A percentile compares a stretch with the other conserved stretches of the same genome.
Evolutionary conservation across 768 basidiomycete species (phyloP).

Genomic region (Amyloporia xantha): DNA sequence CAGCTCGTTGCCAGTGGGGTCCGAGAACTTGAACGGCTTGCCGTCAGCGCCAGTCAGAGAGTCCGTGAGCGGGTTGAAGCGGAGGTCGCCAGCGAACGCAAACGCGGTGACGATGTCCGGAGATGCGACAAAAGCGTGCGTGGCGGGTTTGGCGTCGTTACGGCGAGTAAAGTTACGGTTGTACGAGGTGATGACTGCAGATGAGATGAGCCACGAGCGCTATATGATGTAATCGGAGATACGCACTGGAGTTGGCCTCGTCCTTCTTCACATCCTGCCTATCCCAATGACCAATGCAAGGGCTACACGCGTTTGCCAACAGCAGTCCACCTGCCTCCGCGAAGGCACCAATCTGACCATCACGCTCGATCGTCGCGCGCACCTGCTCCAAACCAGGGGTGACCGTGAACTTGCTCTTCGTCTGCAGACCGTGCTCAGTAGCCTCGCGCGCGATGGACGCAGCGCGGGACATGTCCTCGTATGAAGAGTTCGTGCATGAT

Average conservation of each 20-base stretch:
- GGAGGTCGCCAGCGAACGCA: too few relatives aligned
- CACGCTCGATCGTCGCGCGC: conserved; percentile 94
- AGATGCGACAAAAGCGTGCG: conserved; percentile 93
- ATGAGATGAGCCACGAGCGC: too few relatives aligned
- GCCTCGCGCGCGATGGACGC: conserved; percentile 92
- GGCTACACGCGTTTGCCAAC: conserved; percentile 97
- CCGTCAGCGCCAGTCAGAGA: too few relatives aligned
- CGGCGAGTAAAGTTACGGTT: conserved; percentile 99
- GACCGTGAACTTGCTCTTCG: conserved; percentile 96
- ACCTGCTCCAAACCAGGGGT: conserved; percentile 98
- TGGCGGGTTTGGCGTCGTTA: conserved; percentile 99
- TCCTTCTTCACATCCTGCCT: conserved; percentile 95
- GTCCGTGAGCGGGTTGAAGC: too few relatives aligned
- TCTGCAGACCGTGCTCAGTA: too few relatives aligned
- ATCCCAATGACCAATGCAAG: too few relatives aligned
- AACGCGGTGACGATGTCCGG: conserved; percentile 96
- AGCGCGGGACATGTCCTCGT: too few relatives aligned
- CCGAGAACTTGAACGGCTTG: conserved; percentile 94
- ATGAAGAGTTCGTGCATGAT: too few relatives aligned
- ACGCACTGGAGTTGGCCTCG: conserved; percentile 92
- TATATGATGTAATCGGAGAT: too few relatives aligned
- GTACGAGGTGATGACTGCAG: too few relatives aligned
- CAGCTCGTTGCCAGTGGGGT: conserved; percentile 86
- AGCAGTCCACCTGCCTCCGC: conserved; percentile 88
- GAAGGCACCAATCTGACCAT: conserved; percentile 86